These are phyloP conservation scores for Pseudotsuga menziesii DNA, from an alignment of 75 land plant genomes.

Conservation along the genomic window DNA sequence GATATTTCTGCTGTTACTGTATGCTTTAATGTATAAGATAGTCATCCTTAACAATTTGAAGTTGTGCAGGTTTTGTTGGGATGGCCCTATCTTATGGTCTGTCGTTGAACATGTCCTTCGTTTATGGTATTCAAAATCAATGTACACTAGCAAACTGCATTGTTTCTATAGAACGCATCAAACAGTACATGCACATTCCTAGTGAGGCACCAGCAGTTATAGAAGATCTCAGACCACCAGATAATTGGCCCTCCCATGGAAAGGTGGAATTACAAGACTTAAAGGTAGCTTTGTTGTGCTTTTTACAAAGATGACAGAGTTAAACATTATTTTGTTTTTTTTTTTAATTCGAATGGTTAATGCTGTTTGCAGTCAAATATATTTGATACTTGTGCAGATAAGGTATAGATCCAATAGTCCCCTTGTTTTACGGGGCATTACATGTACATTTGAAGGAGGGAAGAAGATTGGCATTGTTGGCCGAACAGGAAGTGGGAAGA, in stretches of 20 bases:
- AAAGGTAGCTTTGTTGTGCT: conserved; percentile 20
- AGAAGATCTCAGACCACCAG: conserved; percentile 23
- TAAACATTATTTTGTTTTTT: no score
- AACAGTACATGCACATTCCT: conserved; percentile 39
- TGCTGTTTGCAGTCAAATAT: neutral
- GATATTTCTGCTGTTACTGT: neutral
- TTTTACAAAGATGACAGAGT: neutral
- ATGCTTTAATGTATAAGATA: no score
- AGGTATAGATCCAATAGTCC: conserved; percentile 53
- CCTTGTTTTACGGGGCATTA: conserved; percentile 61
- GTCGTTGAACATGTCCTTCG: conserved; percentile 35
- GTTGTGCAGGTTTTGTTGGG: no score
- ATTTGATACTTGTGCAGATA: conserved; percentile 33
- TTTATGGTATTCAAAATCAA: conserved; percentile 29
- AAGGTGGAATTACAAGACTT: conserved; percentile 36
- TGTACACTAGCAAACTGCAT: conserved; percentile 39
- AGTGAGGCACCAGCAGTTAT: conserved; percentile 36
- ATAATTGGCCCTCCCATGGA: conserved; percentile 38
- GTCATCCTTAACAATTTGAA: no score
- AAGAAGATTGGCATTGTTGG: conserved; percentile 47
- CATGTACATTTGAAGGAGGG: conserved; percentile 65
- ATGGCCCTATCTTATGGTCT: no score
- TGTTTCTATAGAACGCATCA: conserved; percentile 44
- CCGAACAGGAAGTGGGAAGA: conserved; percentile 58
- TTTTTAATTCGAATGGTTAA: neutral